A percentile compares a stretch with the other conserved stretches of the same genome.
Evolutionary conservation across 2,329 filamentous ascomycete genomes (phyloP).

Genomic region (Ceratocystis smalleyi): DNA sequence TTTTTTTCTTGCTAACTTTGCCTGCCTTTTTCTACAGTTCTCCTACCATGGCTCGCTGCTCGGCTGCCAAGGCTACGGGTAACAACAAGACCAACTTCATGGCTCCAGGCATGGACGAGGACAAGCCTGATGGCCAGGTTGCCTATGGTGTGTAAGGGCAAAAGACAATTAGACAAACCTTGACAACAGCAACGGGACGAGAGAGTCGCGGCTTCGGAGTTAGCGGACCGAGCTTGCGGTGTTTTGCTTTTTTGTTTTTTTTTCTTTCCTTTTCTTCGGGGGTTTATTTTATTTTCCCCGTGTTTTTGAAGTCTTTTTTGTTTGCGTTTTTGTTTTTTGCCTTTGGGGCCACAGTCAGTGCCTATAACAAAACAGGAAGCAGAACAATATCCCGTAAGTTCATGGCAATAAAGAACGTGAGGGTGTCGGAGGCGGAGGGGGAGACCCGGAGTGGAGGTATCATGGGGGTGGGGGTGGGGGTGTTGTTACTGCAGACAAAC

Average conservation of each 20-base stretch:
- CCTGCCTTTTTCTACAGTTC: slow-evolving; percentile 44
- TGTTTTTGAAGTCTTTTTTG: background rate
- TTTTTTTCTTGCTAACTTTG: background rate
- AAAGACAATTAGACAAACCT: background rate
- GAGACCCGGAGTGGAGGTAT: background rate
- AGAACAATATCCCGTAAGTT: background rate
- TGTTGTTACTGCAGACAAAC: slow-evolving; percentile 11
- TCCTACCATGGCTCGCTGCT: slow-evolving; percentile 95
- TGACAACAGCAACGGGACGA: background rate
- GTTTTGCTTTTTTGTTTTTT: slow-evolving; percentile 6
- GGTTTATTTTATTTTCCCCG: background rate
- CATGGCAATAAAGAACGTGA: background rate
- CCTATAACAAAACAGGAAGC: slow-evolving; percentile 1
- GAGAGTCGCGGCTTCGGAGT: background rate
- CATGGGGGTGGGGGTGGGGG: background rate
- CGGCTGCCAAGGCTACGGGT: slow-evolving; percentile 71
- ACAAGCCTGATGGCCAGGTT: slow-evolving; percentile 45
- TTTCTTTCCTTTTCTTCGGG: slow-evolving; percentile 5
- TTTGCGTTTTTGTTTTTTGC: slow-evolving; percentile 4
- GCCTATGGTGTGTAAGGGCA: slow-evolving; percentile 38
- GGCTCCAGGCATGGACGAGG: slow-evolving; percentile 52
- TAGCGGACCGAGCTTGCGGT: background rate
- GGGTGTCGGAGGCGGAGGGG: background rate
- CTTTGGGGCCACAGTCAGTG: background rate
- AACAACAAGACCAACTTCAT: slow-evolving; percentile 68